Conservation (phyloP, 2,329 filamentous ascomycete genomes). For the Penicillium sp. region DNA sequence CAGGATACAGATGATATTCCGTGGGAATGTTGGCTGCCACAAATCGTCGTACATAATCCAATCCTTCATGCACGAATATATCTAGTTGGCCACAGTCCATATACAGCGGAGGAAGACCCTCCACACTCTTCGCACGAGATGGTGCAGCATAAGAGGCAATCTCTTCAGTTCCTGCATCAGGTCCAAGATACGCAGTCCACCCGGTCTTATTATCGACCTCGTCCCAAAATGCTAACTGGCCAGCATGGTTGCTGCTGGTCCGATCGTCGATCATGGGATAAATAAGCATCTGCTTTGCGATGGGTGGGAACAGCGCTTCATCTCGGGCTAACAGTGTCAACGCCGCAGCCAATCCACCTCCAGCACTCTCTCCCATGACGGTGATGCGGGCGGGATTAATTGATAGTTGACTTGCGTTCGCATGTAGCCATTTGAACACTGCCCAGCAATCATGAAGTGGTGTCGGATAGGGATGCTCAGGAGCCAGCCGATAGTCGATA, state of each 20-base stretch:
- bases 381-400: conserved; percentile 53
- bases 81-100: conserved; percentile 47
- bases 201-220: conserved; percentile 19
- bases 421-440: conserved; percentile 33
- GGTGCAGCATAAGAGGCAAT: conserved; percentile 38
- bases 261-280: conserved; percentile 49
- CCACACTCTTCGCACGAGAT: conserved; percentile 33
- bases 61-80: conserved; percentile 41
- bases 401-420: conserved; percentile 36
- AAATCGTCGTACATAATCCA: conserved; percentile 43
- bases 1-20: conserved; percentile 48
- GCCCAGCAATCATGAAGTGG: conserved; percentile 45
- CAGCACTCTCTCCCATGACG: conserved; percentile 57
- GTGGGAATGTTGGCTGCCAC: conserved; percentile 40
- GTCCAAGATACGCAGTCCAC: conserved; percentile 24
- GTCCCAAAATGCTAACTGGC: conserved; percentile 17
- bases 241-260: conserved; percentile 6
- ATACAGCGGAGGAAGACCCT: conserved; percentile 43
- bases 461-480: conserved; percentile 41
- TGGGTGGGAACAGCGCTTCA: conserved; percentile 28
- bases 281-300: conserved; percentile 42
- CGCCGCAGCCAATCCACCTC: conserved; percentile 58
- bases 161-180: conserved; percentile 25
- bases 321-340: conserved; percentile 52
- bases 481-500: conserved; percentile 47